Evolutionary conservation across 352 stramenopile species (phyloP).

Genomic region (Phytophthora multivora): DNA sequence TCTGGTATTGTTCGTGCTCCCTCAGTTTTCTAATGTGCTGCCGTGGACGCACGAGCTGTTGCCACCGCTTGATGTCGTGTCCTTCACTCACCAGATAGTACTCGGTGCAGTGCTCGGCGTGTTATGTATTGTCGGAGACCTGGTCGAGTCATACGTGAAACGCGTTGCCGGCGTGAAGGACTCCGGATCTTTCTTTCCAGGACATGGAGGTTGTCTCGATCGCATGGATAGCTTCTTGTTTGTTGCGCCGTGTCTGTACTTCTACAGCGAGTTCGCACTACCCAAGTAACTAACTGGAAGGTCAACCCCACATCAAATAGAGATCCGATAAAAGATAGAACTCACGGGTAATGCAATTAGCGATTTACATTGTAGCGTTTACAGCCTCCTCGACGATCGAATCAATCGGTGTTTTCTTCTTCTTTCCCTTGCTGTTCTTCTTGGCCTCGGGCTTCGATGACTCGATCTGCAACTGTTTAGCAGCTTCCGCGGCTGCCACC

Average conservation of each 20-base stretch:
- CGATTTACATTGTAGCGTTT: constrained; percentile 53
- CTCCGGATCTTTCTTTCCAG: constrained; percentile 72
- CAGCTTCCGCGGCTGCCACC: constrained; percentile 14
- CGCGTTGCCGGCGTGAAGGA: constrained; percentile 73
- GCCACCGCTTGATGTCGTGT: constrained; percentile 30
- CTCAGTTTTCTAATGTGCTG: constrained; percentile 14
- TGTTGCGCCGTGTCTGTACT: constrained; percentile 65
- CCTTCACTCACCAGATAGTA: constrained; percentile 42
- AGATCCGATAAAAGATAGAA: constrained; percentile 11
- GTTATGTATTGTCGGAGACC: constrained; percentile 67
- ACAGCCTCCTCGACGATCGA: constrained; percentile 63
- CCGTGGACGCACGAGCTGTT: constrained; percentile 33
- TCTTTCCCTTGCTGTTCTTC: constrained; percentile 27
- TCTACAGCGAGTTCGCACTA: constrained; percentile 44
- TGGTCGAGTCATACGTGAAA: constrained; percentile 76
- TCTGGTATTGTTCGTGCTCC: constrained; percentile 45
- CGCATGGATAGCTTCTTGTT: constrained; percentile 84
- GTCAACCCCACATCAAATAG: constrained; percentile 3
- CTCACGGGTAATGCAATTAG: constrained; percentile 7
- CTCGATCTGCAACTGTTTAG: constrained; percentile 11
- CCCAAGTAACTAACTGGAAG: constrained; percentile 1
- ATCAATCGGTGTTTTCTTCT: constrained; percentile 32
- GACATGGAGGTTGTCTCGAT: constrained; percentile 78
- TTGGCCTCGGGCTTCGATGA: constrained; percentile 14
- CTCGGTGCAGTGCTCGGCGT: constrained; percentile 54